Base-by-base conservation (phyloP, 163 green algal species). In the Scenedesmus sp. region DNA sequence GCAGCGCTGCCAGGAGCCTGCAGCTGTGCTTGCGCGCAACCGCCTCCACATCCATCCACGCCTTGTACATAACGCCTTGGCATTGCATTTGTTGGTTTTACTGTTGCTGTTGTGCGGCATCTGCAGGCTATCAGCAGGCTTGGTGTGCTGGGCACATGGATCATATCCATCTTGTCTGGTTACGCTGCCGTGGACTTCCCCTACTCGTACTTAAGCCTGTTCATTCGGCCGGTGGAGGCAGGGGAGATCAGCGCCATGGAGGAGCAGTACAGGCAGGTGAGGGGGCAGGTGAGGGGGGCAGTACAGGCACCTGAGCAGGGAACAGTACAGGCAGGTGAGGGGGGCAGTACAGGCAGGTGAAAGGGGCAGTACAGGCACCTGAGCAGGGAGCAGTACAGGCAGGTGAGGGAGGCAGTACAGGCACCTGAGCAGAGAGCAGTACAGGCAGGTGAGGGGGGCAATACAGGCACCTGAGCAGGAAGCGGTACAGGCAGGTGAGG, bases 91-190 rank as follows among this genome's bases (percentile, higher is more conserved):
- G n/a, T n/a, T n/a, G n/a, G n/a, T n/a, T n/a, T n/a, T n/a, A n/a
- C n/a, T n/a, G n/a, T n/a, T n/a, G n/a, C n/a, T n/a, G n/a, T n/a
- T n/a, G n/a, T n/a, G n/a, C n/a, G n/a, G n/a, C 22, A 33, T 24
- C 22, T 81, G 33, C 85, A 90, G 85, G 94, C 94, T 16, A 94
- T 99, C 59, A 97, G 94, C 83, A 94, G 98, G 1, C 93, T 99
- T 83, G 97, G 98, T 0, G 96, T 98, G 72, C 84, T 99, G 59
- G 98, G 98, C 53, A 97, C 98, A 7, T 96, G 95, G 89, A 94
- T 99, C n/a, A 98, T 99, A 43, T 97, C 97, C 0, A 94, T 99
- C 18, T 95, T 99, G 51, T 99, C 96, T 9, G 98, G 98, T 44
- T 99, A 98, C 88, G 97, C 97, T 24, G 94, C 96, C 0, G 97